Conservation (phyloP, 1,284 basidiomycete genomes). For the Pyrrhoderma lamaoense region DNA sequence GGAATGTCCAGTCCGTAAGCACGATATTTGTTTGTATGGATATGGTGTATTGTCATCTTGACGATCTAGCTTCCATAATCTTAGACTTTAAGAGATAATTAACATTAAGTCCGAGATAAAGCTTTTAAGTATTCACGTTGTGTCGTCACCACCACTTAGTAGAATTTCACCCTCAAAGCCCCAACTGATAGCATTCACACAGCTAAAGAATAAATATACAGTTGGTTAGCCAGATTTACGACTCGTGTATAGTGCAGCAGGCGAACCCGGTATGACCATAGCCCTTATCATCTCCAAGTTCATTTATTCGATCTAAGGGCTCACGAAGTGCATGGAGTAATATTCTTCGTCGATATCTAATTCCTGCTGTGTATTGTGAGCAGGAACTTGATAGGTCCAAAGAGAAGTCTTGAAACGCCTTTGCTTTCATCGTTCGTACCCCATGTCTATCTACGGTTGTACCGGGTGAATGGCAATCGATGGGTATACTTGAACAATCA, state of each 20-base stretch:
- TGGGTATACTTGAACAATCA: too few relatives aligned
- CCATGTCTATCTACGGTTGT: too few relatives aligned
- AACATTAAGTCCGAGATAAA: slow-evolving; percentile 20
- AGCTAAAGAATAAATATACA: slow-evolving; percentile 43
- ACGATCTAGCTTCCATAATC: slow-evolving; percentile 61
- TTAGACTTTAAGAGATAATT: slow-evolving; percentile 36
- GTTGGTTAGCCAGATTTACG: neutral
- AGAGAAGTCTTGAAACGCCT: too few relatives aligned
- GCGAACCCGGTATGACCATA: slow-evolving; percentile 60
- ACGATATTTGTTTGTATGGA: slow-evolving; percentile 55
- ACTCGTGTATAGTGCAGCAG: neutral
- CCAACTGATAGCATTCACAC: slow-evolving; percentile 86
- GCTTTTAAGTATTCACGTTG: slow-evolving; percentile 45
- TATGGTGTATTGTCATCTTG: slow-evolving; percentile 33
- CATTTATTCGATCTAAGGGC: slow-evolving; percentile 47
- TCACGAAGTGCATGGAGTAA: slow-evolving; percentile 3
- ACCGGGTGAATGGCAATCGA: too few relatives aligned
- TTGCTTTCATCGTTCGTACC: too few relatives aligned
- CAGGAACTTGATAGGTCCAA: too few relatives aligned
- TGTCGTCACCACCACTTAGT: slow-evolving; percentile 79
- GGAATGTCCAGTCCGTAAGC: slow-evolving; percentile 73
- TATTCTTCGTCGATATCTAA: neutral
- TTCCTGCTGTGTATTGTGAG: too few relatives aligned
- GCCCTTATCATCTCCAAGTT: slow-evolving; percentile 47
- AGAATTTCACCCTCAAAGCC: slow-evolving; percentile 65